Conservation (phyloP, 139 green algal species). For the Auxenochlorella protothecoides region DNA sequence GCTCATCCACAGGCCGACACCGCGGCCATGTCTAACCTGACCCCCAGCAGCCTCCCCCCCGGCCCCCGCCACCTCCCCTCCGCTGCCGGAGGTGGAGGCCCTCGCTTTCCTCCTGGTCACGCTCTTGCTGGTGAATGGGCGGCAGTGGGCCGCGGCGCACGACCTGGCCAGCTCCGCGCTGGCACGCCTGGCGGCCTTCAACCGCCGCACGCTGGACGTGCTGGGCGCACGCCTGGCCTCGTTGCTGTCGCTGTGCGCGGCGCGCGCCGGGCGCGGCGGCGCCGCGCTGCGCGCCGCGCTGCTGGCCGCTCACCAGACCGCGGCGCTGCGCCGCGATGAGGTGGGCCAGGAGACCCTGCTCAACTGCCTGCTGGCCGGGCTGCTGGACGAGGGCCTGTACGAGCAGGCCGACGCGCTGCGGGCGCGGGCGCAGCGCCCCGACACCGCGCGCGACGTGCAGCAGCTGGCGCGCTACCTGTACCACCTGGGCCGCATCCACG, state of each 20-base stretch:
- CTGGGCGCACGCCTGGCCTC: slow-evolving; percentile 83
- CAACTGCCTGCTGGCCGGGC: slow-evolving; percentile 96
- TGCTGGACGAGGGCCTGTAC: slow-evolving; percentile 92
- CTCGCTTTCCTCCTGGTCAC: slow-evolving; percentile 72
- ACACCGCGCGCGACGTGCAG: slow-evolving; percentile 57
- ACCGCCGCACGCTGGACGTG: slow-evolving; percentile 84
- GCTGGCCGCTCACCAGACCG: slow-evolving; percentile 75
- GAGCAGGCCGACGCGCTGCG: slow-evolving; percentile 95
- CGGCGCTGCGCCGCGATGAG: slow-evolving; percentile 84
- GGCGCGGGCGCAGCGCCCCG: slow-evolving; percentile 77
- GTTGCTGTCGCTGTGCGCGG: slow-evolving; percentile 61
- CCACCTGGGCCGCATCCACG: slow-evolving; percentile 90
- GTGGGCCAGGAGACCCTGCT: slow-evolving; percentile 87
- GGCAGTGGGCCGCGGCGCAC: slow-evolving; percentile 32
- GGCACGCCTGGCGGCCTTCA: slow-evolving; percentile 52
- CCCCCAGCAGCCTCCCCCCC: no score
- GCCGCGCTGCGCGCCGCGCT: slow-evolving; percentile 21
- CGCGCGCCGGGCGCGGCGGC: no score
- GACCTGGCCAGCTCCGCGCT: slow-evolving; percentile 41
- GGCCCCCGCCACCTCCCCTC: no score
- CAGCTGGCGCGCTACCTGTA: slow-evolving; percentile 90
- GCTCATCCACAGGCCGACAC: no score
- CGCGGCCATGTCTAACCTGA: no score
- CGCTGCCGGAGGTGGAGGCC: slow-evolving; percentile 78
- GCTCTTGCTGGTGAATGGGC: slow-evolving; percentile 64